These are phyloP conservation scores for Nannochloropsis oceanica DNA, from an alignment of 108 stramenopile species.

Conservation along the genomic window DNA sequence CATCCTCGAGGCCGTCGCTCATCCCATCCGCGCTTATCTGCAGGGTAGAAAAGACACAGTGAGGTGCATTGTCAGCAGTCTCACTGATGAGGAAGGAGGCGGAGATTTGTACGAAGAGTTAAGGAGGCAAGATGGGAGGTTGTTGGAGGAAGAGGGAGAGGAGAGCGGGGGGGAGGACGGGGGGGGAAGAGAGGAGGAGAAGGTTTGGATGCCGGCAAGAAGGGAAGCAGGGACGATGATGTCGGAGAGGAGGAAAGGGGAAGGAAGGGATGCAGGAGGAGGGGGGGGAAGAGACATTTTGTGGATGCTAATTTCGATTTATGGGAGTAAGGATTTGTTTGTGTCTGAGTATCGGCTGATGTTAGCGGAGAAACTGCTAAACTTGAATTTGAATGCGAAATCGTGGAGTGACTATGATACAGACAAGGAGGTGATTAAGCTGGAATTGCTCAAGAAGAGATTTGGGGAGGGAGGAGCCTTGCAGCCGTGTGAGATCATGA, in stretches of 20 bases:
- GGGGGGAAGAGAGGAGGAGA: conserved; percentile 39
- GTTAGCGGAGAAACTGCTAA: conserved; percentile 86
- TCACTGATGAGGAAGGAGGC: conserved; percentile 72
- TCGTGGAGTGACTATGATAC: conserved; percentile 52
- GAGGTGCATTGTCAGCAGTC: conserved; percentile 81
- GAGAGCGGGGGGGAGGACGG: conserved; percentile 21
- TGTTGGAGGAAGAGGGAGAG: conserved; percentile 31
- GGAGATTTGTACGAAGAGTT: conserved; percentile 81
- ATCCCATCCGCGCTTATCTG: conserved; percentile 70
- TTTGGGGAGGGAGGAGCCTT: conserved; percentile 76
- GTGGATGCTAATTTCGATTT: conserved; percentile 87
- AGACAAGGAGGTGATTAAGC: conserved; percentile 73
- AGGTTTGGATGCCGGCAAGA: not conserved
- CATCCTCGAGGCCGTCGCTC: conserved; percentile 61
- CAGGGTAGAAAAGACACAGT: conserved; percentile 69
- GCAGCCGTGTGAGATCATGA: conserved; percentile 91
- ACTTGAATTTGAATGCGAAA: conserved; percentile 1
- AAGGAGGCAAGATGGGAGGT: conserved; percentile 60
- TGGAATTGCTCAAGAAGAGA: conserved; percentile 85
- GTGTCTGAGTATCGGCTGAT: conserved; percentile 87
- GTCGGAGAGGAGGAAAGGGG: not conserved
- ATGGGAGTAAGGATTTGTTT: conserved; percentile 92
- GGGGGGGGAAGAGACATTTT: conserved; percentile 55
- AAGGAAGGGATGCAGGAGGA: not conserved
- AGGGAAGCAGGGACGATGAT: conserved; percentile 1